phyloP scores from a whole-genome alignment of 2,329 filamentous ascomycete species.

The Nothopassalora personata region DNA sequence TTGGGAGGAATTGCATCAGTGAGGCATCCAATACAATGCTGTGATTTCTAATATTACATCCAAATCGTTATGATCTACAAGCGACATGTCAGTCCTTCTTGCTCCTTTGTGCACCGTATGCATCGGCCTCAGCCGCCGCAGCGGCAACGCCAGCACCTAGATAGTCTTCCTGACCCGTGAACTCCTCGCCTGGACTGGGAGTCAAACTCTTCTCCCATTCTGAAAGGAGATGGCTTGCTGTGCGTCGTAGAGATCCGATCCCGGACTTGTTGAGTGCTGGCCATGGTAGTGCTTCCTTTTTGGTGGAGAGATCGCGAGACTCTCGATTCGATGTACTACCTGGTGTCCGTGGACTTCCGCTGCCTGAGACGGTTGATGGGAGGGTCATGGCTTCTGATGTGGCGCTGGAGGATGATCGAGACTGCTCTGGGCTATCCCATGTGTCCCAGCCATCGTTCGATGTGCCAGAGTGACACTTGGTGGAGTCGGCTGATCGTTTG shows the following conservation, averaged over 20 bases:
- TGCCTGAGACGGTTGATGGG: slow-evolving; percentile 22
- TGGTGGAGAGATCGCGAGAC: slow-evolving; percentile 20
- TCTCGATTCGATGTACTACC: slow-evolving; percentile 9
- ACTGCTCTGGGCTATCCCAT: slow-evolving; percentile 27
- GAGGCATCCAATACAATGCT: neutral
- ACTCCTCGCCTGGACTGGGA: slow-evolving; percentile 26
- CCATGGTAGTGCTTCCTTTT: slow-evolving; percentile 51
- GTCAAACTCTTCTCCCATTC: slow-evolving; percentile 81
- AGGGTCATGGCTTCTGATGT: slow-evolving; percentile 24
- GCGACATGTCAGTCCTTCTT: slow-evolving; percentile 15
- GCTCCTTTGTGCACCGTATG: slow-evolving; percentile 14
- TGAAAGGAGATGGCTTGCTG: slow-evolving; percentile 78
- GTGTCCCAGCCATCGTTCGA: slow-evolving; percentile 30
- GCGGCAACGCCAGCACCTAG: slow-evolving; percentile 18
- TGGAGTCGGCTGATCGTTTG: slow-evolving; percentile 15
- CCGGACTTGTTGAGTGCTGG: slow-evolving; percentile 60
- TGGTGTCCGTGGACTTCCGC: slow-evolving; percentile 19
- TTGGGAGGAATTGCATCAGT: too few species aligned
- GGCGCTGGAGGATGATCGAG: slow-evolving; percentile 21
- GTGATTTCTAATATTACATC: neutral
- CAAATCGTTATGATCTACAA: neutral
- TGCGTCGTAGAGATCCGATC: slow-evolving; percentile 72
- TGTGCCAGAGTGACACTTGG: slow-evolving; percentile 15
- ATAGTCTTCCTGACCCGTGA: slow-evolving; percentile 23
- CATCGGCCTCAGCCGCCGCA: slow-evolving; percentile 20